phyloP scores from a whole-genome alignment of 345 rosid genomes.

The Syzygium grande region DNA sequence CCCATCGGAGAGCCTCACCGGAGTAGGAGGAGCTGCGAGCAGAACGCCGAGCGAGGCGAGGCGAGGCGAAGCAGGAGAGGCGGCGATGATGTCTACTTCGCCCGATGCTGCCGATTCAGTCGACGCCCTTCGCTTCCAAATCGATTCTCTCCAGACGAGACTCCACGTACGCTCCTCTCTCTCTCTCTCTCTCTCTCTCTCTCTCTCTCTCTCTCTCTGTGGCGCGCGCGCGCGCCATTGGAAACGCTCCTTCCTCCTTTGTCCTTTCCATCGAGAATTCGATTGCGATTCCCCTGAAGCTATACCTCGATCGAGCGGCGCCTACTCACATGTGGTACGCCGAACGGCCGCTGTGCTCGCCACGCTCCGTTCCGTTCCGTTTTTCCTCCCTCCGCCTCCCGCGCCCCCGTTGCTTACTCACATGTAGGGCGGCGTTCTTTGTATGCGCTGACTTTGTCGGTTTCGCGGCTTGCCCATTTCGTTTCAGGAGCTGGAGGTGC shows the following conservation, averaged over 20 bases:
- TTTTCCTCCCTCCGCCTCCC: too few relatives aligned
- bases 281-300: neutral
- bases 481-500: conserved; percentile 57
- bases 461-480: neutral
- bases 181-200: neutral
- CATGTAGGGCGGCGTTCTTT: too few relatives aligned
- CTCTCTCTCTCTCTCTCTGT: neutral
- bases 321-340: neutral
- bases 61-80: neutral
- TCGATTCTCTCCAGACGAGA: conserved; percentile 12
- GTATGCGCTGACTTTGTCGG: neutral
- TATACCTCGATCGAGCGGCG: neutral
- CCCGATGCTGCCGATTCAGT: neutral
- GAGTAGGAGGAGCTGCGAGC: neutral
- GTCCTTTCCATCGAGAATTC: neutral
- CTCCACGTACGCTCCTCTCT: conserved; percentile 8
- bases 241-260: neutral
- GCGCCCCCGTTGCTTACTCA: too few relatives aligned
- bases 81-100: neutral
- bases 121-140: conserved; percentile 3
- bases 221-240: neutral
- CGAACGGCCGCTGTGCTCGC: too few relatives aligned
- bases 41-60: conserved; percentile 1
- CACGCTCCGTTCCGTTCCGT: too few relatives aligned
- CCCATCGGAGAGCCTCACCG: neutral